Conservation (phyloP, 2,329 filamentous ascomycete species). For the Neodidymelliopsis sp. region DNA sequence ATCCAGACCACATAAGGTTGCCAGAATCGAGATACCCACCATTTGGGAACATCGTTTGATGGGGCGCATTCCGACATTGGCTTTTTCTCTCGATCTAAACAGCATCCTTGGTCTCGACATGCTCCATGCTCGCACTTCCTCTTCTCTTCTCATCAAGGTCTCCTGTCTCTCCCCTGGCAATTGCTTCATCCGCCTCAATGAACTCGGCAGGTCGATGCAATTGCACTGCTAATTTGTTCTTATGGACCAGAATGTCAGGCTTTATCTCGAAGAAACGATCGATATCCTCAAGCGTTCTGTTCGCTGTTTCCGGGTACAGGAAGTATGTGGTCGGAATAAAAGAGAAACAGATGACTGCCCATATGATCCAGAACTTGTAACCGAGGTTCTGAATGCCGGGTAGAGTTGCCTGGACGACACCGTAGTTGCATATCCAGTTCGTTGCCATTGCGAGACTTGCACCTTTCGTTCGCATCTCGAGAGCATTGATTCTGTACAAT, state of each 20-base stretch:
- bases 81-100: constrained; percentile 21
- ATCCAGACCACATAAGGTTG: too few species aligned
- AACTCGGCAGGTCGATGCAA: constrained; percentile 57
- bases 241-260: constrained; percentile 54
- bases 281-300: constrained; percentile 58
- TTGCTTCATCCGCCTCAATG: constrained; percentile 56
- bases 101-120: constrained; percentile 36
- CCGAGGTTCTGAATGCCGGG: constrained; percentile 53
- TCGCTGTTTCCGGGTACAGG: constrained; percentile 62
- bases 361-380: constrained; percentile 64
- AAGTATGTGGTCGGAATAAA: constrained; percentile 62
- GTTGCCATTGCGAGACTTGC: constrained; percentile 44
- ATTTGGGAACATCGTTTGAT: too few species aligned
- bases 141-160: constrained; percentile 12
- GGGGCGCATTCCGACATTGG: too few species aligned
- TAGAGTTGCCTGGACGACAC: constrained; percentile 43
- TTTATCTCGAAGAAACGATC: constrained; percentile 51
- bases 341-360: constrained; percentile 61
- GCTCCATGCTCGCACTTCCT: constrained; percentile 25
- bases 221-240: constrained; percentile 57
- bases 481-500: constrained; percentile 37
- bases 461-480: constrained; percentile 47
- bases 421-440: constrained; percentile 47
- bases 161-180: constrained; percentile 28
- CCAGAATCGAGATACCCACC: too few species aligned